Percentiles rank a stretch among this genome's conserved stretches.
Conservation (phyloP, 176 grass and related monocot genomes). For the Thinopyrum elongatum region DNA sequence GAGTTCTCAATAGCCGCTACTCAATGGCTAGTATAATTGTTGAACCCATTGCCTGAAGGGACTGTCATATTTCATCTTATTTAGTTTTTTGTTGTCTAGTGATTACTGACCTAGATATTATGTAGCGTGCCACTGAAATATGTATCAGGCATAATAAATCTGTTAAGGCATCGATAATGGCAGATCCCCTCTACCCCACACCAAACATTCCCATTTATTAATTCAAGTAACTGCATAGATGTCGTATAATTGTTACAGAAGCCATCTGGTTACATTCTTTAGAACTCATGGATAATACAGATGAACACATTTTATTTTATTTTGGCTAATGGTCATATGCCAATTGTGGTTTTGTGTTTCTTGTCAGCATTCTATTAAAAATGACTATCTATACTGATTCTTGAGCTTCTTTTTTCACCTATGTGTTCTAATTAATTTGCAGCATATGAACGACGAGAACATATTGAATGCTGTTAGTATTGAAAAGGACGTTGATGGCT, state of each 20-base stretch:
- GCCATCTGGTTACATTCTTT: neutral
- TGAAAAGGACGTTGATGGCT: conserved; percentile 91
- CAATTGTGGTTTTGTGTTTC: neutral
- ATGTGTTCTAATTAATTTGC: conserved; percentile 21
- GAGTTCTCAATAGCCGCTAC: conserved; percentile 15
- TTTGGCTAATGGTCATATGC: neutral
- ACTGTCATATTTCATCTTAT: conserved; percentile 2
- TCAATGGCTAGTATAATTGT: neutral
- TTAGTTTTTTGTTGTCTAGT: neutral
- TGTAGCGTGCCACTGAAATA: neutral
- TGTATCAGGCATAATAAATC: neutral
- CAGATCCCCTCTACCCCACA: neutral
- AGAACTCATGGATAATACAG: neutral
- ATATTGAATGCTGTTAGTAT: conserved; percentile 85
- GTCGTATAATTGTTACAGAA: neutral
- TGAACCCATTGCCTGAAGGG: neutral
- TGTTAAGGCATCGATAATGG: neutral
- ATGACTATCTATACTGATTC: neutral
- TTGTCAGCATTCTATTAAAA: neutral
- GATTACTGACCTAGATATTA: neutral
- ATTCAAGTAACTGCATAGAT: neutral
- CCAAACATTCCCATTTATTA: neutral
- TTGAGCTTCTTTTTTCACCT: neutral
- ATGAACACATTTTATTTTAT: neutral
- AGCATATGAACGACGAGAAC: conserved; percentile 96